Evolutionary conservation across 2,329 filamentous ascomycete species (phyloP).

Genomic region (Epichloe sylvatica): DNA sequence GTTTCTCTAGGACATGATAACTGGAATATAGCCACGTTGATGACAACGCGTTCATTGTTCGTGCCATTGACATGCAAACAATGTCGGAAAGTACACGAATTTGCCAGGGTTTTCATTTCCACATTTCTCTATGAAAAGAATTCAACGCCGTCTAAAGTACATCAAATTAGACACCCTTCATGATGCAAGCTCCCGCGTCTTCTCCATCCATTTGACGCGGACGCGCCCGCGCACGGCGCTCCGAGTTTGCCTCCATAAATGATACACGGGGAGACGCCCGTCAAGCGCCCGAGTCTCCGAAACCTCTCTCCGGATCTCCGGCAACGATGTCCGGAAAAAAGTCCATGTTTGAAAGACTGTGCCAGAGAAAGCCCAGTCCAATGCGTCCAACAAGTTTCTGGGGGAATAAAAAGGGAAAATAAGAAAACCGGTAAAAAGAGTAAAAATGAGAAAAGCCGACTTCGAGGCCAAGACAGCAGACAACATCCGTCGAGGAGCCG

Average conservation of each 20-base stretch:
- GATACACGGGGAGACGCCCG: conserved; percentile 15
- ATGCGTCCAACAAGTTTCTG: conserved; percentile 9
- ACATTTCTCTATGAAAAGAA: conserved; percentile 22
- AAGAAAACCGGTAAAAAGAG: not conserved
- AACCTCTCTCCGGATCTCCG: not conserved
- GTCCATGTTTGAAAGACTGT: conserved; percentile 1
- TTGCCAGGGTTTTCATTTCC: conserved; percentile 17
- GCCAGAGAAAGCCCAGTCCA: conserved; percentile 6
- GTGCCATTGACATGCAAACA: no score
- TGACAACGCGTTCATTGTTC: no score
- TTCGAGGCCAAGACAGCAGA: not conserved
- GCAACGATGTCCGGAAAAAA: not conserved
- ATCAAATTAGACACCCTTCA: conserved; percentile 24
- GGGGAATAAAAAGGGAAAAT: conserved; percentile 7
- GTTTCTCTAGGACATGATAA: no score
- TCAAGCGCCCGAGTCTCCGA: conserved; percentile 6
- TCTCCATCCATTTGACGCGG: conserved; percentile 5
- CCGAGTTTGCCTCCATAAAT: conserved; percentile 22
- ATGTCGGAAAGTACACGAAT: not conserved
- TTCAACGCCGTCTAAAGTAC: conserved; percentile 27
- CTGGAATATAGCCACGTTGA: no score
- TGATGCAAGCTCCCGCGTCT: conserved; percentile 21
- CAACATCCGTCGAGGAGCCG: not conserved
- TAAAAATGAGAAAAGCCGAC: not conserved
- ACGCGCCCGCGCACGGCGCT: conserved; percentile 22